phyloP scores from a whole-genome alignment of 2,329 filamentous ascomycete species.

The Trichoderma sp. region DNA sequence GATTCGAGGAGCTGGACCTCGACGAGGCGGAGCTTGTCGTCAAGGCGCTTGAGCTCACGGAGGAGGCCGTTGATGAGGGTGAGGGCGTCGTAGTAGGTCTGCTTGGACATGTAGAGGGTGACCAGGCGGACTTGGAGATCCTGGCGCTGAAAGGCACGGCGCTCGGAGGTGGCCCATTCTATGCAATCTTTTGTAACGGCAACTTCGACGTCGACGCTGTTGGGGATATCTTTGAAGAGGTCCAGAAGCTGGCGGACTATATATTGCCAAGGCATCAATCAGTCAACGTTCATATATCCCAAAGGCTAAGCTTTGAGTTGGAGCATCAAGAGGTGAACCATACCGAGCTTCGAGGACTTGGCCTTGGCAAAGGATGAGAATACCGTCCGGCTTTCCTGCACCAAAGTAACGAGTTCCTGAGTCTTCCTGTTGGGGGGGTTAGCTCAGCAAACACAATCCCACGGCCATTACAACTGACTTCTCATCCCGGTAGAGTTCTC shows the following conservation, averaged over 20 bases:
- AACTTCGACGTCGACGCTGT: conserved; percentile 92
- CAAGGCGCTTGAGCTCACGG: conserved; percentile 93
- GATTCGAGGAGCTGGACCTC: conserved; percentile 98
- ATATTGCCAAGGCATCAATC: conserved; percentile 5
- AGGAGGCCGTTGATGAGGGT: conserved; percentile 95
- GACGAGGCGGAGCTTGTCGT: conserved; percentile 96
- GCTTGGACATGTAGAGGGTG: conserved; percentile 91
- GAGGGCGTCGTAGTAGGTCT: conserved; percentile 94
- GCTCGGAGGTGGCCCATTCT: conserved; percentile 96
- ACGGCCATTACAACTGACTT: conserved; percentile 51
- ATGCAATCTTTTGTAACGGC: conserved; percentile 97
- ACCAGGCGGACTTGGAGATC: conserved; percentile 97
- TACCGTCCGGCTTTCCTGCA: conserved; percentile 84
- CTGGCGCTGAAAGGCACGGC: conserved; percentile 93
- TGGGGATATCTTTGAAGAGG: conserved; percentile 88
- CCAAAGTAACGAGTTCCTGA: conserved; percentile 82
- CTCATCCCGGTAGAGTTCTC: conserved; percentile 88
- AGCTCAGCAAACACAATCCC: neutral
- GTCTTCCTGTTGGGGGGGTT: conserved; percentile 55
- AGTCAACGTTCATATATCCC: neutral
- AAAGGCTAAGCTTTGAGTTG: neutral
- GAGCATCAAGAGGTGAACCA: conserved; percentile 29
- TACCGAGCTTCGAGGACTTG: conserved; percentile 97
- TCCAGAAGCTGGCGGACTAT: conserved; percentile 94
- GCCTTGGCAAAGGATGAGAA: conserved; percentile 97